Evolutionary conservation across 2,329 filamentous ascomycete species (phyloP).

Genomic region (Hymenoscyphus infarciens): DNA sequence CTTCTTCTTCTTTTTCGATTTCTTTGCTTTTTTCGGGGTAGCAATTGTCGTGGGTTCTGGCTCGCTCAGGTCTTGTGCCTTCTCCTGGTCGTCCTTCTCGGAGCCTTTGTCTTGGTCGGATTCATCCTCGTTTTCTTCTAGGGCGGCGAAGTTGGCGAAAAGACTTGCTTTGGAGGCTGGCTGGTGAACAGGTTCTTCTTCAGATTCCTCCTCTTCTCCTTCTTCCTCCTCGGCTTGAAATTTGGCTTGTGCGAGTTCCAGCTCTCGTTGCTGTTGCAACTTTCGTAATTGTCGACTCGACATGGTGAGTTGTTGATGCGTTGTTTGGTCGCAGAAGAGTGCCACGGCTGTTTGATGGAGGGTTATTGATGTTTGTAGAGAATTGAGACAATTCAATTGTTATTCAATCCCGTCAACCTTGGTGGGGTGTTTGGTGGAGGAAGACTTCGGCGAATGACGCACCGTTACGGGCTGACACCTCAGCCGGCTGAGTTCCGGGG

Average conservation of each 20-base stretch:
- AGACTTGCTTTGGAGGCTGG: conserved; percentile 46
- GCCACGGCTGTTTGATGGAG: neutral
- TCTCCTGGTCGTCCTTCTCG: conserved; percentile 33
- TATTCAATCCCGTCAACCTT: neutral
- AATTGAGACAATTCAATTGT: neutral
- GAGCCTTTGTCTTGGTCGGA: conserved; percentile 24
- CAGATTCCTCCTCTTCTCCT: conserved; percentile 30
- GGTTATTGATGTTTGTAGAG: neutral
- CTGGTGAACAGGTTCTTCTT: conserved; percentile 30
- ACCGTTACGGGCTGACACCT: conserved; percentile 7
- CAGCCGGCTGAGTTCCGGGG: neutral
- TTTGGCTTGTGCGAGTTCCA: conserved; percentile 28
- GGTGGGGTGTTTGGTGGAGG: neutral
- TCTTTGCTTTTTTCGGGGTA: conserved; percentile 48
- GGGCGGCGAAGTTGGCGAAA: conserved; percentile 50
- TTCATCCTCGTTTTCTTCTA: conserved; percentile 37
- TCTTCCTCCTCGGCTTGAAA: conserved; percentile 22
- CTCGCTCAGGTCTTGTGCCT: conserved; percentile 32
- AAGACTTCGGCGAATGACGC: conserved; percentile 28
- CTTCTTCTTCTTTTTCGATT: conserved; percentile 57
- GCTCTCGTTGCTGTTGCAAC: conserved; percentile 35
- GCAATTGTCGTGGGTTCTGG: conserved; percentile 33
- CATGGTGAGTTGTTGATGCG: conserved; percentile 24
- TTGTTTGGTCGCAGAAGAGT: neutral
- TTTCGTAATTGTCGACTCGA: conserved; percentile 37